These are phyloP conservation scores for Hylodesmum podocarpum DNA, from an alignment of 306 rosid species.

Conservation along the genomic window DNA sequence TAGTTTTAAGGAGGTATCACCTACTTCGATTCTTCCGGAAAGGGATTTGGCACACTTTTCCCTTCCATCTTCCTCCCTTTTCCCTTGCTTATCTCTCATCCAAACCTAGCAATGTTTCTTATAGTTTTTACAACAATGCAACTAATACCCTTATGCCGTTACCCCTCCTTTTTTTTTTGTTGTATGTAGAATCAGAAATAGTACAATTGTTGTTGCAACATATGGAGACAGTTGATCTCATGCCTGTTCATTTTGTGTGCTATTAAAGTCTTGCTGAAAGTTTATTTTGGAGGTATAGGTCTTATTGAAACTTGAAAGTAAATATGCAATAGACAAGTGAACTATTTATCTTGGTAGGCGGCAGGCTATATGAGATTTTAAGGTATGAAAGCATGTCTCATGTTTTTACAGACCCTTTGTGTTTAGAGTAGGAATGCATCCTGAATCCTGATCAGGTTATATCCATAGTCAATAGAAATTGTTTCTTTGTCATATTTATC, in stretches of 20 bases:
- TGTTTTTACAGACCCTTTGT: neutral
- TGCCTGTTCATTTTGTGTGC: neutral
- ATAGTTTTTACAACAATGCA: constrained; percentile 10
- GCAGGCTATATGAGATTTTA: neutral
- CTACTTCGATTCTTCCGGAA: neutral
- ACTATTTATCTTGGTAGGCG: neutral
- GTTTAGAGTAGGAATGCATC: neutral
- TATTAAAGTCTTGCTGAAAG: constrained; percentile 7
- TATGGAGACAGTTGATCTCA: neutral
- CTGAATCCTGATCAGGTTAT: neutral
- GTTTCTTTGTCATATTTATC: neutral
- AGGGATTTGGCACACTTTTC: neutral
- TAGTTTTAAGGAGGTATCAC: neutral
- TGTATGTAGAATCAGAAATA: neutral
- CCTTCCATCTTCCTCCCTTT: neutral
- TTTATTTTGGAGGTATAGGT: constrained; percentile 14
- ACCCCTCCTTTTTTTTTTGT: neutral
- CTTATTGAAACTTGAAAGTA: neutral
- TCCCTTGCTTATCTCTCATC: neutral
- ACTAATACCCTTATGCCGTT: neutral
- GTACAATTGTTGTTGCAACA: neutral
- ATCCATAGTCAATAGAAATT: neutral
- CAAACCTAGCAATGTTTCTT: neutral
- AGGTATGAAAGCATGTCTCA: constrained; percentile 12
- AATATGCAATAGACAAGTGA: neutral